phyloP scores from a whole-genome alignment of 2,329 filamentous ascomycete species.

The Chrysoporthe deuterocubensis region DNA sequence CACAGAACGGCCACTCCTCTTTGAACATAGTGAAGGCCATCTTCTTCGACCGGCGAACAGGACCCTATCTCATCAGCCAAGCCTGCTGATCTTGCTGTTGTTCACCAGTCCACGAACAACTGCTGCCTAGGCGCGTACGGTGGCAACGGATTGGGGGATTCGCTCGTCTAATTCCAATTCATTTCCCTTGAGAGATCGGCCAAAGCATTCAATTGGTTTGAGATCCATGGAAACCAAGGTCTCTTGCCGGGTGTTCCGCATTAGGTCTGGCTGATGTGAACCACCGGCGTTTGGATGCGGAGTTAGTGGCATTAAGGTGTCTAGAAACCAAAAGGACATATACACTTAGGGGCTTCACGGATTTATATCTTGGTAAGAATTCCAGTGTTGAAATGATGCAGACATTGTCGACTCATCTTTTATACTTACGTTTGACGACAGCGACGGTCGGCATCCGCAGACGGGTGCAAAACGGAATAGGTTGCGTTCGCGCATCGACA shows the following conservation, averaged over 20 bases:
- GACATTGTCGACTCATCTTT: background rate
- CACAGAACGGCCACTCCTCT: background rate
- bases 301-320: background rate
- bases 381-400: background rate
- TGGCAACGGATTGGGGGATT: too few relatives aligned
- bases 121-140: background rate
- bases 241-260: background rate
- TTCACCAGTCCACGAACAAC: background rate
- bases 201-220: background rate
- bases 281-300: conserved; percentile 4
- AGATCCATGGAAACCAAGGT: background rate
- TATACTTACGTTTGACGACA: background rate
- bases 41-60: background rate
- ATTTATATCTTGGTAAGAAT: background rate
- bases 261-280: background rate
- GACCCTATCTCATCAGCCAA: background rate
- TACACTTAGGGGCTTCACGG: too few relatives aligned
- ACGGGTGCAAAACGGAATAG: background rate
- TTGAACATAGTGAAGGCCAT: background rate
- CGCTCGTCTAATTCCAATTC: background rate
- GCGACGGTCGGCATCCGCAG: background rate
- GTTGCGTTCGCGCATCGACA: background rate
- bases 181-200: too few relatives aligned
- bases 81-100: background rate
- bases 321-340: background rate